Evolutionary conservation across 1,284 basidiomycete genomes (phyloP), one percentile per base, ranked within the genome.

Genomic region (Somion occarium): DNA sequence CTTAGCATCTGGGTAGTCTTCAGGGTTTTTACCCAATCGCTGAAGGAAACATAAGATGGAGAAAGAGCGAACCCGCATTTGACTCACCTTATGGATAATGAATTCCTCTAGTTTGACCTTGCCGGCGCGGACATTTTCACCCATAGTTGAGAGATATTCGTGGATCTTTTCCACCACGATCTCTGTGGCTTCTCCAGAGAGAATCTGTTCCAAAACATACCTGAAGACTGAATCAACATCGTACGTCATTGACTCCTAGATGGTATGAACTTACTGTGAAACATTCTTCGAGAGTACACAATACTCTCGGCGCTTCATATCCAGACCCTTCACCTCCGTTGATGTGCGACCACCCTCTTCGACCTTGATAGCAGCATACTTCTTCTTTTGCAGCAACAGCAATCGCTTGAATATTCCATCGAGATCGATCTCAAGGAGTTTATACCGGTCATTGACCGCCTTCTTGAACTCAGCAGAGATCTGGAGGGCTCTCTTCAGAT

Each of bases 241-340:
- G 13, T 4, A 15, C n/a, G 5, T 18, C 38, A 20, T 5, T 39
- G 34, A 19, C 44, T 39, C 18, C 56, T 3, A 5, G 7, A 13
- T 11, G 30, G 30, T 34, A 24, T 3, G 4, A 12, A 77, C 91
- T 58, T 60, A 96, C 91, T 89, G 85, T 1, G 94, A 98, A 15
- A 94, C 87, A 49, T 84, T 85, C 73, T 99, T 99, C 1, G 93
- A 96, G 43, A 99, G 70, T 2, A 82, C 80, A 59, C 89, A 97
- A 69, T 93, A 99, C 68, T 99, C 97, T 74, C 97, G 77, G 46
- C 97, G 84, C 71, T 98, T 99, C 97, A 99, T 98, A 69, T 99
- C 97, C 27, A 99, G 73, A 71, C 97, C 97, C 67, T 99, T 99
- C 69, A 99, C 78, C 66, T 99, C 97, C 1, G 83, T 89, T 5